Evolutionary conservation across 2,329 filamentous ascomycete species (phyloP).

Genomic region (Fusarium xyrophilum): DNA sequence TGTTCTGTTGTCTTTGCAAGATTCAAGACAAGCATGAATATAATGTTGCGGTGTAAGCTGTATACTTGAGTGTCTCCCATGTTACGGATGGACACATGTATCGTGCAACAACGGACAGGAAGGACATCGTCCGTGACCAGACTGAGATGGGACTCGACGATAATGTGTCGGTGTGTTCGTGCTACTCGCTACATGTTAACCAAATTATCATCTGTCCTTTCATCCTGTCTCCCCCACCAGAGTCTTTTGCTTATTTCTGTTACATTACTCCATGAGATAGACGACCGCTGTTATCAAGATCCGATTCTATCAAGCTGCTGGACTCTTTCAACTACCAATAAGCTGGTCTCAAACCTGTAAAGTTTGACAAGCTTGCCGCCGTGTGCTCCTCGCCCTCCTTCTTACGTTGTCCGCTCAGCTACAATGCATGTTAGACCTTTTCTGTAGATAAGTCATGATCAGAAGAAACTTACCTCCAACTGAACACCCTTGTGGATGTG

Average conservation of each 20-base stretch:
- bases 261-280: slow-evolving; percentile 17
- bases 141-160: slow-evolving; percentile 17
- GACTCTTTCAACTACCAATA: slow-evolving; percentile 59
- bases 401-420: slow-evolving; percentile 75
- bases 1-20: neutral
- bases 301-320: slow-evolving; percentile 16
- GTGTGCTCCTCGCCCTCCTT: slow-evolving; percentile 65
- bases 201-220: slow-evolving; percentile 6
- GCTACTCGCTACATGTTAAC: slow-evolving; percentile 36
- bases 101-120: neutral
- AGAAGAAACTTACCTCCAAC: slow-evolving; percentile 69
- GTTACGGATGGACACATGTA: slow-evolving; percentile 5
- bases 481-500: slow-evolving; percentile 93
- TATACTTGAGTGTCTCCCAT: neutral
- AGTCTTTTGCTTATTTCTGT: slow-evolving; percentile 24
- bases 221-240: slow-evolving; percentile 5
- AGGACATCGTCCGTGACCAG: neutral
- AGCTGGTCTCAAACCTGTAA: slow-evolving; percentile 64
- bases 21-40: neutral
- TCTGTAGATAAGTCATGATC: neutral
- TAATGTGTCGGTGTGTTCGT: slow-evolving; percentile 24
- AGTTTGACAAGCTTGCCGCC: slow-evolving; percentile 58
- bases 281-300: slow-evolving; percentile 22
- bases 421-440: slow-evolving; percentile 21
- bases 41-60: slow-evolving; percentile 8